Evolutionary conservation across 192 early-diverging fungal genomes (phyloP).

Genomic region (Diversispora eburnea): DNA sequence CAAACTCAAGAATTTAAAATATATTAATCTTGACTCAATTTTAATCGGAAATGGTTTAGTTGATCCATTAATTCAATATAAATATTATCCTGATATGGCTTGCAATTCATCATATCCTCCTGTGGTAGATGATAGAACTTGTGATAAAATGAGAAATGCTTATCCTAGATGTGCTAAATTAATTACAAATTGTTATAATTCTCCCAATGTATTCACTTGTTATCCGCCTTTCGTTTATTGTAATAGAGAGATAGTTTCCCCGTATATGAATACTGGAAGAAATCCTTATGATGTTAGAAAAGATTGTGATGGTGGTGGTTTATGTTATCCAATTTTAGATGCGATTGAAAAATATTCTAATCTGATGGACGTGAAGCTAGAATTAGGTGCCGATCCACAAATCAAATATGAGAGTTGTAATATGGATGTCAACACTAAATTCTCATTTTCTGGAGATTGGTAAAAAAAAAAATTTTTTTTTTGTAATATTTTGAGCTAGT

Average conservation of each 20-base stretch:
- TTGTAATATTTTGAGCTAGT: background rate
- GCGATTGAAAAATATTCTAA: slow-evolving; percentile 83
- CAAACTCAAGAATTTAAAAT: slow-evolving; percentile 31
- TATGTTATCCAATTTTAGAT: slow-evolving; percentile 84
- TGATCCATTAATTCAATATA: slow-evolving; percentile 85
- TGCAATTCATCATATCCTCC: slow-evolving; percentile 74
- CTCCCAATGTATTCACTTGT: slow-evolving; percentile 71
- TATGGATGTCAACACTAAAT: slow-evolving; percentile 74
- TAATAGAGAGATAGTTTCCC: slow-evolving; percentile 72
- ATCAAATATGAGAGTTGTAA: slow-evolving; percentile 75
- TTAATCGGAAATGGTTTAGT: slow-evolving; percentile 91
- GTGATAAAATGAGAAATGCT: slow-evolving; percentile 69
- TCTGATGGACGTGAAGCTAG: slow-evolving; percentile 64
- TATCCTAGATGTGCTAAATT: slow-evolving; percentile 73
- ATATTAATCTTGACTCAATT: slow-evolving; percentile 70
- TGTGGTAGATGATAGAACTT: slow-evolving; percentile 67
- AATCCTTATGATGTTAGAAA: slow-evolving; percentile 95
- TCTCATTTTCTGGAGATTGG: slow-evolving; percentile 81
- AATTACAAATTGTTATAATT: slow-evolving; percentile 84
- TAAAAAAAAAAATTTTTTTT: background rate
- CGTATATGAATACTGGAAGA: slow-evolving; percentile 76
- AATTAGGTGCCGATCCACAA: slow-evolving; percentile 67
- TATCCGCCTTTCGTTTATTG: slow-evolving; percentile 83
- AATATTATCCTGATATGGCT: slow-evolving; percentile 77
- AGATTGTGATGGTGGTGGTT: slow-evolving; percentile 74